A percentile compares a stretch with the other conserved stretches of the same genome.
These are phyloP conservation scores for Curvularia eragrostidis DNA, from an alignment of 2,329 filamentous ascomycete genomes.

Conservation along the genomic window DNA sequence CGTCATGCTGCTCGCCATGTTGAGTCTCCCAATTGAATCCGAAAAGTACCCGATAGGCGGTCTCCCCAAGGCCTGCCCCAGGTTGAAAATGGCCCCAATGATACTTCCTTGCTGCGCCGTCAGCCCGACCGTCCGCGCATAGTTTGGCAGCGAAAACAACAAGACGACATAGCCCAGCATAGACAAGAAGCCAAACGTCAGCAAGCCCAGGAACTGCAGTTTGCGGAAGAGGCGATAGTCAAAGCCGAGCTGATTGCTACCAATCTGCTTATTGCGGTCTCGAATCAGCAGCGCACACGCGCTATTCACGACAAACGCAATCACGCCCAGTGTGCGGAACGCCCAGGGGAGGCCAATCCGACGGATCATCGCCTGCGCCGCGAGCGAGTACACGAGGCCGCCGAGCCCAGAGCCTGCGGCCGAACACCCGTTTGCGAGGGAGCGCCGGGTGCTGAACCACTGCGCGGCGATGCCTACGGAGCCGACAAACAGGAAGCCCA, in stretches of 20 bases:
- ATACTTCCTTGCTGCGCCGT: slow-evolving; percentile 71
- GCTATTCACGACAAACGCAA: slow-evolving; percentile 69
- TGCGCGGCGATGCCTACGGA: slow-evolving; percentile 72
- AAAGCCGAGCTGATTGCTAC: slow-evolving; percentile 67
- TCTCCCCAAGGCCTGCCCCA: slow-evolving; percentile 70
- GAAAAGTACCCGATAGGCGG: slow-evolving; percentile 76
- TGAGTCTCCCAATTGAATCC: slow-evolving; percentile 73
- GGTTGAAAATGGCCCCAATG: slow-evolving; percentile 75
- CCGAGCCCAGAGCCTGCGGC: slow-evolving; percentile 76
- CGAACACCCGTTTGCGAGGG: slow-evolving; percentile 71
- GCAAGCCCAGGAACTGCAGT: slow-evolving; percentile 67
- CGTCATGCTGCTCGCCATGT: slow-evolving; percentile 72
- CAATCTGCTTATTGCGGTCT: slow-evolving; percentile 75
- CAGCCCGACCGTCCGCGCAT: slow-evolving; percentile 72
- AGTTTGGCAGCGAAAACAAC: slow-evolving; percentile 78
- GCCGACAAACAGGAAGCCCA: slow-evolving; percentile 77
- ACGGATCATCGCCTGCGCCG: slow-evolving; percentile 71
- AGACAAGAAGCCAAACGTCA: slow-evolving; percentile 73
- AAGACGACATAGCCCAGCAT: slow-evolving; percentile 78
- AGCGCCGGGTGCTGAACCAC: slow-evolving; percentile 74
- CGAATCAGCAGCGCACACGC: slow-evolving; percentile 68
- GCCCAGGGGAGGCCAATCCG: slow-evolving; percentile 70
- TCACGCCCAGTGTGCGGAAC: slow-evolving; percentile 69
- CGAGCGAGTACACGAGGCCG: slow-evolving; percentile 73
- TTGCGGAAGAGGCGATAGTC: slow-evolving; percentile 67